phyloP scores from a whole-genome alignment of 805 yeast species.

The Wickerhamia fluorescens region DNA sequence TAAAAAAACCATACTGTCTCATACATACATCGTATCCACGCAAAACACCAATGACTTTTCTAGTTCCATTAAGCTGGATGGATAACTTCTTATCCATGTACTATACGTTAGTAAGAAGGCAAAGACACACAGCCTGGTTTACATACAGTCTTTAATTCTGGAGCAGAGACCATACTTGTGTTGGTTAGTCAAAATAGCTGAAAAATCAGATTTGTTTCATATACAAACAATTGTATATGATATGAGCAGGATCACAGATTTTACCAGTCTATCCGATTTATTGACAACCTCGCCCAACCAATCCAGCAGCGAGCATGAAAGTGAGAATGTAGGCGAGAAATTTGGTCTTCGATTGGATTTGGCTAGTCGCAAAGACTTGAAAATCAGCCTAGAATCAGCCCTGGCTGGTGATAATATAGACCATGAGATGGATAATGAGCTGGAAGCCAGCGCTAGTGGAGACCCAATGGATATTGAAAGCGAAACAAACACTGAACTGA shows the following conservation, averaged over 20 bases:
- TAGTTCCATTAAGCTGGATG: conserved; percentile 69
- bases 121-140: background rate
- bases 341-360: conserved; percentile 7
- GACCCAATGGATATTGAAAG: too few species aligned
- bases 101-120: conserved; percentile 28
- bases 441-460: too few species aligned
- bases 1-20: background rate
- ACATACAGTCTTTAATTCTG: conserved; percentile 51
- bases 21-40: conserved; percentile 71
- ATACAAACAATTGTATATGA: too few species aligned
- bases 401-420: too few species aligned
- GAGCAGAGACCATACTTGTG: conserved; percentile 49
- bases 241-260: conserved; percentile 18
- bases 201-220: too few species aligned
- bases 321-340: background rate
- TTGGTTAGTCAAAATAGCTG: too few species aligned
- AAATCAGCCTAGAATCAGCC: too few species aligned
- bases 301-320: too few species aligned
- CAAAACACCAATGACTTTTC: conserved; percentile 73
- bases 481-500: too few species aligned
- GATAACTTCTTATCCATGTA: conserved; percentile 73
- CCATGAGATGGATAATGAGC: too few species aligned
- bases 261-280: conserved; percentile 20
- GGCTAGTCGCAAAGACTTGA: too few species aligned
- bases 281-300: conserved; percentile 17